Evolutionary conservation across 768 basidiomycete genomes (phyloP).

Genomic region (Tulasnella sp.): DNA sequence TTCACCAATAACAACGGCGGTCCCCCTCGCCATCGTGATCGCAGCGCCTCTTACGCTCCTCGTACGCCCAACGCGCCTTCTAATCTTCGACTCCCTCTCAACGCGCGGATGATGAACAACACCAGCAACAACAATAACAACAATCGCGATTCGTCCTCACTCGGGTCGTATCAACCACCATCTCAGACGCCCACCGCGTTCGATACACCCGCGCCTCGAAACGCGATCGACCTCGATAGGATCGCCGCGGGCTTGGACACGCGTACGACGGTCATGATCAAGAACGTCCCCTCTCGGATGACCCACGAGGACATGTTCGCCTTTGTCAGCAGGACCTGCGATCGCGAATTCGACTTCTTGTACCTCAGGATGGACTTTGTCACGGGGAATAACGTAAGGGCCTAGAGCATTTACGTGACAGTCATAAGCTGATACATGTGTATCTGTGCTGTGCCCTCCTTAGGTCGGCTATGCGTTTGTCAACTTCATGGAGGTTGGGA

Average conservation of each 20-base stretch:
- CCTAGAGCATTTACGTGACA: no score
- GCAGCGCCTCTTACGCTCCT: not conserved
- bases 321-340: constrained; percentile 33
- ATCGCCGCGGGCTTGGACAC: constrained; percentile 74
- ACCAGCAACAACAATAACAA: constrained; percentile 21
- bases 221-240: constrained; percentile 52
- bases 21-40: constrained; percentile 3
- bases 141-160: constrained; percentile 2
- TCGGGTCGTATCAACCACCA: not conserved
- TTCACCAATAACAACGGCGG: not conserved
- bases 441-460: constrained; percentile 26
- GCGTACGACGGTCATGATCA: constrained; percentile 79
- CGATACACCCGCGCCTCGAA: constrained; percentile 26
- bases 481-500: constrained; percentile 73
- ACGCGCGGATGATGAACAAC: constrained; percentile 26
- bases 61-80: not conserved
- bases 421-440: no score
- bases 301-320: constrained; percentile 14
- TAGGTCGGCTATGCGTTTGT: constrained; percentile 82
- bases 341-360: constrained; percentile 72
- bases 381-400: constrained; percentile 28
- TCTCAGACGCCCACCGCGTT: constrained; percentile 7
- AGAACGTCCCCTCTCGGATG: constrained; percentile 58
- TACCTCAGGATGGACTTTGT: constrained; percentile 43
- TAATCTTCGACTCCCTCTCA: constrained; percentile 21